Base-by-base conservation (phyloP, 257 asterid species). In the Solanum virginianum region DNA sequence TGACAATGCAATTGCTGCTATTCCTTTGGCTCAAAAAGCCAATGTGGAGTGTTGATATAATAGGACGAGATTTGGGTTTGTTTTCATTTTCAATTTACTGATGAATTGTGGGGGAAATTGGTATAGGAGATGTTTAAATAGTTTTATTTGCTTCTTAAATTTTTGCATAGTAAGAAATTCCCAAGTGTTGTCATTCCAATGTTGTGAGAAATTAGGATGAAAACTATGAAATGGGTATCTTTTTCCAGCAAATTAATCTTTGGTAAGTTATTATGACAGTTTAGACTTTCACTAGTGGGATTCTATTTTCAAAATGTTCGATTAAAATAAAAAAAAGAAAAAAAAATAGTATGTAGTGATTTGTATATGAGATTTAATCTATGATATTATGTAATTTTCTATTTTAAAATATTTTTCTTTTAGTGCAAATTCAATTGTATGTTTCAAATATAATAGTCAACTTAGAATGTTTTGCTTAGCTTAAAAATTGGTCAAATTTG, bases 81-180 rank as follows among this genome's bases (percentile, higher is more conserved):
- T 18, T 74, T 86, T 68, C 0, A 5, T 82, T 81, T 85, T 54
- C 63, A 62, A 43, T 29, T 66, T 12, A 71, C 24, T 3, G 22
- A 14, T 62, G 57, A 68, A 87, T 90, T 89, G 89, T 91, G 91
- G 91, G 93, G 90, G 85, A 69, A 36, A 87, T 89, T 90, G 93
- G 94, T 93, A 89, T 91, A 92, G 91, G 85, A 84, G 88, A 85
- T 80, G 89, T 62, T 82, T 5, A 65, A 26, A 53, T 53, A 77
- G 41, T 80, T 88, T 57, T 75, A 41, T 60, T 68, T 59, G 32
- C 8, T 59, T 85, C 60, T 6, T 80, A 20, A 18, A 49, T 86
- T 84, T 74, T 80, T 83, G 57, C 60, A 10, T 45, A 83, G 49
- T 51, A 36, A 49, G 83, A 53, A 79, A 53, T 29, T 53, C 26